Base-by-base conservation (phyloP, 192 early-diverging fungal genomes). In the Backusella mclennaniae region DNA sequence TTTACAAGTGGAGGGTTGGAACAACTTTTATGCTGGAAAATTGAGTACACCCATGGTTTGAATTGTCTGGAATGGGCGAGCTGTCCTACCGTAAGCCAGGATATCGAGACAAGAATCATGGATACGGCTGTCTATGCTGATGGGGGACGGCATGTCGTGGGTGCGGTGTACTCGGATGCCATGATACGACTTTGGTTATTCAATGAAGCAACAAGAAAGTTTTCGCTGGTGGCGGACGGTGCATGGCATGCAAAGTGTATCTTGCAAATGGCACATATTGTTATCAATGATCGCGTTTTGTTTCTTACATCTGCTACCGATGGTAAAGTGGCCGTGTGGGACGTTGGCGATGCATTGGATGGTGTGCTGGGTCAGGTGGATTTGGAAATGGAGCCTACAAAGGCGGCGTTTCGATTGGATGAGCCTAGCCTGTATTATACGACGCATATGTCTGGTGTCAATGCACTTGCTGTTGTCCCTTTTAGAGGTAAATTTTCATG, bases 51-150 rank as follows among this genome's bases (percentile, higher is more conserved):
- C n/a, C 59, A 73, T 69, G 77, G 69, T 23, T 39, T 89, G 6
- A 80, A 80, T 31, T 90, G 90, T 44, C 31, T 89, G 0, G 88
- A 87, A 77, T 78, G 83, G 77, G 82, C 85, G 0, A 46, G 35
- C 6, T 88, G 88, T 69, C 86, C 89, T n/a, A 35, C 6, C 31
- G 26, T 75, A 29, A 77, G 88, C 74, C 82, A 87, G 15, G 83
- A 82, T 15, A 77, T 83, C n/a, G 92, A 93, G 67, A 90, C 89
- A 12, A 78, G 95, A 4, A 92, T 96, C 70, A 96, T 96, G 95
- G 93, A 90, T 71, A 82, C 91, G 1, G 79, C 87, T 2, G 84
- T 91, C 0, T 83, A 87, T 63, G 38, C 66, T 1, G 53, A 33
- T 85, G 29, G 36, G 11, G 84, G 80, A 4, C 15, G 83, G 17